A percentile compares a stretch with the other conserved stretches of the same genome.
Conservation (phyloP, 2,329 filamentous ascomycete genomes). For the Cryphonectria carpinicola region DNA sequence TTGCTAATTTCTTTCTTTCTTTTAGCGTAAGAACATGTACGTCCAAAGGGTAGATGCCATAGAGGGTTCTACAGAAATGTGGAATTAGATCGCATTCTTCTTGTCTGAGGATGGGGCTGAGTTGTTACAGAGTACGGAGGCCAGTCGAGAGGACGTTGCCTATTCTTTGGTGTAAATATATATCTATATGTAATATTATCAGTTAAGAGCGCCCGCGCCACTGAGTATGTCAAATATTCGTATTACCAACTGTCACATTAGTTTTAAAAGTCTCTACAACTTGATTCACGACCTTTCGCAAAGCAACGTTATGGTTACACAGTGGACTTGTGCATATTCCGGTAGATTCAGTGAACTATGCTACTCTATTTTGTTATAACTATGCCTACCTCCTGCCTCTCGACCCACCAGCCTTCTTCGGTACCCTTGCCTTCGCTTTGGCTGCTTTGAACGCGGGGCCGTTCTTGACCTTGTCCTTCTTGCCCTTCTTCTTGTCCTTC, state of each 20-base stretch:
- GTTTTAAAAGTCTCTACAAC: background rate
- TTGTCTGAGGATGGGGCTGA: background rate
- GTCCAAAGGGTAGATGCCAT: no score
- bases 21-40: no score
- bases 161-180: background rate
- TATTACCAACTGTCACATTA: background rate
- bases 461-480: constrained; percentile 29
- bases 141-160: background rate
- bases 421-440: constrained; percentile 24
- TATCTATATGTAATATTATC: background rate
- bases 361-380: background rate
- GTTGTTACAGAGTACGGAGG: background rate
- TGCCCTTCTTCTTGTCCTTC: constrained; percentile 37
- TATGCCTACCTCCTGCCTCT: constrained; percentile 20
- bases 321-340: background rate
- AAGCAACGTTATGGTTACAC: background rate
- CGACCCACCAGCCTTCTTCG: constrained; percentile 27
- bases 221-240: background rate
- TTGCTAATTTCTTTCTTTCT: background rate
- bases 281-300: no score
- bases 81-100: background rate
- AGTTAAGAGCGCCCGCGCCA: background rate
- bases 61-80: no score
- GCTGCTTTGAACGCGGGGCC: constrained; percentile 25
- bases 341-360: background rate